Base-by-base conservation (phyloP, 2,329 filamentous ascomycete genomes). In the Arthrobotrys sinensis region DNA sequence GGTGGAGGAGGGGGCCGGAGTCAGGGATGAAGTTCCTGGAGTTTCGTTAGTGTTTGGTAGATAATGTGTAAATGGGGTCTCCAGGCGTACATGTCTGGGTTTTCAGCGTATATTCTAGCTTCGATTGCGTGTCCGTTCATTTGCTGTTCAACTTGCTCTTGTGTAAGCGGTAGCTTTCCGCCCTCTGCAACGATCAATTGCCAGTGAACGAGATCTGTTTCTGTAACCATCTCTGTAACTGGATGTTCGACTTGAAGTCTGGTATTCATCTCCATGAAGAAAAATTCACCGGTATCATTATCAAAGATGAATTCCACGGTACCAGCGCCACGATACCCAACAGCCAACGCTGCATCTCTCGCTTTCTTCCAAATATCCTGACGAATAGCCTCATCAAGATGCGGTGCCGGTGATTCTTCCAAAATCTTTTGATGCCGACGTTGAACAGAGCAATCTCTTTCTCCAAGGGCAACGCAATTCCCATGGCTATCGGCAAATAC, bases 181-280 rank as follows among this genome's bases (percentile, higher is more conserved):
- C 91, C 91, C 82, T 91, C 89, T 55, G 95, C 93, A 50, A 98
- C 92, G 82, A 92, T 86, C 82, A 99, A 93, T 85, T 99, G 96
- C 96, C 96, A 99, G 83, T 95, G 91, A 3, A 99, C 96, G 40
- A 99, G 86, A 82, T 94, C 92, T 60, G 93, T 88, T 0, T 89
- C 90, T 8, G 91, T 93, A 1, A 92, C 90, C 87, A 92, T 90
- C 83, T 94, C 92, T 0, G 91, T 98, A 19, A 98, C 96, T 0
- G 96, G 96, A 82, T 99, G 96, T 85, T 99, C 96, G 62, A 99
- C 96, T 85, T 99, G 96, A 19, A 99, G 86, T 64, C 96, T 89
- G 0, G 96, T 84, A 48, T 93, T 92, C 88, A 93, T 92, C 85
- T 93, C 91, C 88, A 92, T 91, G 81, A 93, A 93, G 84, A 90